Evolutionary conservation across 2,329 filamentous ascomycete genomes (phyloP).

Genomic region (Ciborinia camelliae): DNA sequence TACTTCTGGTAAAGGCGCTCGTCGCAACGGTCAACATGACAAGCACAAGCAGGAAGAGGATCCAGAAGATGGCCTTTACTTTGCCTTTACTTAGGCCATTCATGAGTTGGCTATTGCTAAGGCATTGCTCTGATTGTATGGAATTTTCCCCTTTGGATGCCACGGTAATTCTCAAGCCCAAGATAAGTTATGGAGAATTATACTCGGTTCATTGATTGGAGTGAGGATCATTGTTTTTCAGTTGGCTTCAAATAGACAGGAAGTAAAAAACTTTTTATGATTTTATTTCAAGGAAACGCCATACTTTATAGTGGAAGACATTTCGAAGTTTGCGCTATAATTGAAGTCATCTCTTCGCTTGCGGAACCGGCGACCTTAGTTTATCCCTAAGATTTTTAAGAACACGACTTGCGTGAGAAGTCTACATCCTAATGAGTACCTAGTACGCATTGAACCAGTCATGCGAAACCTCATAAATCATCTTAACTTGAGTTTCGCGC

Average conservation of each 20-base stretch:
- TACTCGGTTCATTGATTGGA: not conserved
- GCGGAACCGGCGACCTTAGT: not conserved
- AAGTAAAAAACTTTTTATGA: not conserved
- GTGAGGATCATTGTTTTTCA: not conserved
- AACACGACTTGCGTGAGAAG: not conserved
- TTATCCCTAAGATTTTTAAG: not conserved
- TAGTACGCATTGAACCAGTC: not conserved
- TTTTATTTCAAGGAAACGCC: not conserved
- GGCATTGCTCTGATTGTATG: constrained; percentile 30
- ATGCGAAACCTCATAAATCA: not conserved
- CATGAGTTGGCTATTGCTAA: constrained; percentile 44
- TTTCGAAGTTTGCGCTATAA: not conserved
- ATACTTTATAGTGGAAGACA: not conserved
- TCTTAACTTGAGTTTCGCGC: not conserved
- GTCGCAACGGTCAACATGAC: constrained; percentile 44
- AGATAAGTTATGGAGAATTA: not conserved
- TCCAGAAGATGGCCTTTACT: constrained; percentile 49
- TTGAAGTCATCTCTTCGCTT: not conserved
- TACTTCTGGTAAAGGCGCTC: constrained; percentile 28
- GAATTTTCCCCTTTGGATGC: not conserved
- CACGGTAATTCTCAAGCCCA: not conserved
- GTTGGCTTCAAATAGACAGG: not conserved
- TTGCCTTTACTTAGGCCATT: constrained; percentile 44
- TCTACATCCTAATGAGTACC: not conserved
- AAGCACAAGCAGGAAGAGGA: constrained; percentile 45